phyloP scores from a whole-genome alignment of 2,329 filamentous ascomycete species.

The Aspergillus jensenii region DNA sequence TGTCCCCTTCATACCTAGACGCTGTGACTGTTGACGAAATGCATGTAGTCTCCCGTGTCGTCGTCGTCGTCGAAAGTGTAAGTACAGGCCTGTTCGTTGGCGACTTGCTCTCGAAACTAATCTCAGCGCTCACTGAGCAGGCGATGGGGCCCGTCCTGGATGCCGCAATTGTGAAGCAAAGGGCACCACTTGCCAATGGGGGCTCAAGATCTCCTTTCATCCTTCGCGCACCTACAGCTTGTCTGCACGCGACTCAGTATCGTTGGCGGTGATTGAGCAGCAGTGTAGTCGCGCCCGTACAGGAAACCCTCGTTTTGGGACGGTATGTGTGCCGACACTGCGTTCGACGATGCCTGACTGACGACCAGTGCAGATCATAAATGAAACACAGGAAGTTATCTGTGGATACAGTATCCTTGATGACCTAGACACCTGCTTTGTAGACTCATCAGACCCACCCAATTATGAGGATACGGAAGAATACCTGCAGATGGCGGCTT shows the following conservation, averaged over 20 bases:
- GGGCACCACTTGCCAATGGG: slow-evolving; percentile 11
- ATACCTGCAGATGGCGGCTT: too few species aligned
- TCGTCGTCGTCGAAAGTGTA: not conserved
- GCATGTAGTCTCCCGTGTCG: not conserved
- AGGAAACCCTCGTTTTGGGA: too few species aligned
- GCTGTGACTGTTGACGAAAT: not conserved
- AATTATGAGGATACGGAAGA: too few species aligned
- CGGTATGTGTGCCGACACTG: too few species aligned
- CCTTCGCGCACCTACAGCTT: slow-evolving; percentile 7
- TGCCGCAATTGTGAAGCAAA: slow-evolving; percentile 9
- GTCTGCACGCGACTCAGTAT: not conserved
- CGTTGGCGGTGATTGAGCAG: not conserved
- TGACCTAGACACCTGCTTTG: too few species aligned
- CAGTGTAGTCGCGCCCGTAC: not conserved
- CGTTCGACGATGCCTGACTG: too few species aligned
- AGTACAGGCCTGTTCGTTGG: not conserved
- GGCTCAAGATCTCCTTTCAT: slow-evolving; percentile 14
- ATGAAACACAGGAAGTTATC: too few species aligned
- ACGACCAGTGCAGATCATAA: too few species aligned
- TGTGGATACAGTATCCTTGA: too few species aligned
- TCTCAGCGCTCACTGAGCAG: not conserved
- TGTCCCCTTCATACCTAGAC: too few species aligned
- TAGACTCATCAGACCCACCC: too few species aligned
- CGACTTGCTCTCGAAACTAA: too few species aligned
- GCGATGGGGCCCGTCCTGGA: slow-evolving; percentile 8